Percentiles rank a stretch among this genome's conserved stretches.
Evolutionary conservation across 805 yeast genomes (phyloP).

Genomic region (Yarrowia sp.): DNA sequence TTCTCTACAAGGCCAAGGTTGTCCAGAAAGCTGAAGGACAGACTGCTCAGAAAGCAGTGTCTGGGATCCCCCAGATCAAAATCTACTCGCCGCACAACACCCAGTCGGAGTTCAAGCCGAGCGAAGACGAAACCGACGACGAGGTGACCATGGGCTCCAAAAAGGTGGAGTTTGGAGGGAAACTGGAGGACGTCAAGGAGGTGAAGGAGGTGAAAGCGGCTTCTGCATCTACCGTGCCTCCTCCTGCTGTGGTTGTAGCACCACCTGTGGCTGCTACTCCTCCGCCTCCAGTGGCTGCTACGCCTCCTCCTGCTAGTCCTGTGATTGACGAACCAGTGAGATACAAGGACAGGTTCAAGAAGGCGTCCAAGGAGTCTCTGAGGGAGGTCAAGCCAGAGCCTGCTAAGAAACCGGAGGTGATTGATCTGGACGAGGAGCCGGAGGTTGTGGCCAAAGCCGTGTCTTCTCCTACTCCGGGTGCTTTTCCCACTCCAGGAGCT

Average conservation of each 20-base stretch:
- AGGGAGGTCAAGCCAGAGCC: neutral
- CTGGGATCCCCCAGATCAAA: conserved; percentile 18
- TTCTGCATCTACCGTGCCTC: too few species aligned
- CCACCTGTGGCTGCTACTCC: too few species aligned
- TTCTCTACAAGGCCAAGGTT: conserved; percentile 4
- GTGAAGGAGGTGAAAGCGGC: neutral
- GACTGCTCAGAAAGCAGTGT: conserved; percentile 11
- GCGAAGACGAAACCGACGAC: neutral
- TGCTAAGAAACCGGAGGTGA: neutral
- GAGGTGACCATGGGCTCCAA: neutral
- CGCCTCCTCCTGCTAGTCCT: neutral
- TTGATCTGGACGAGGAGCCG: neutral
- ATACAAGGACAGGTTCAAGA: conserved; percentile 11
- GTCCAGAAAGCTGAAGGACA: neutral
- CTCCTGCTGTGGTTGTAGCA: too few species aligned
- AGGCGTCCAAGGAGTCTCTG: neutral
- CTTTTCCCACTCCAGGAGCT: conserved; percentile 1
- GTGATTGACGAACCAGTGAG: neutral
- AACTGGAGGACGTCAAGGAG: neutral
- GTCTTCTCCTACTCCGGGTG: neutral
- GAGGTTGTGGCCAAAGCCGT: neutral
- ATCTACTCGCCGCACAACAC: conserved; percentile 15
- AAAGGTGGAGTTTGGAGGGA: neutral
- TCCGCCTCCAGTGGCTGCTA: neutral
- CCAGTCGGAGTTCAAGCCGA: conserved; percentile 10